Evolutionary conservation across 202 grass and related monocot genomes (phyloP), one percentile per base, ranked within the genome.

Genomic region (Cymbopogon flexuosus): DNA sequence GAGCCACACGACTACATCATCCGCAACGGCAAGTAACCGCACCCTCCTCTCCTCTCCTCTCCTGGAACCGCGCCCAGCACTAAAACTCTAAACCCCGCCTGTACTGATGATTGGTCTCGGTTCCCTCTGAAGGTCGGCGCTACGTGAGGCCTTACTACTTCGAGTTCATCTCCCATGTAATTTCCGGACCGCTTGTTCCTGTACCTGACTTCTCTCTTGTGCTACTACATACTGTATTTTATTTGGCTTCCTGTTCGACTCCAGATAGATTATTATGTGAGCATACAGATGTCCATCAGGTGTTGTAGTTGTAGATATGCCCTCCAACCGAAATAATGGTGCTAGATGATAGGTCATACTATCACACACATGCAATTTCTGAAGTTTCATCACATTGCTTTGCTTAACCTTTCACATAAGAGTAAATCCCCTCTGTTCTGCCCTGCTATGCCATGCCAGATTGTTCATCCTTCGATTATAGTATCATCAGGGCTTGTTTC

Each of bases 111-210:
- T 31, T 49, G 16, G 18, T 14, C 2, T 16, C 1, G 5, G 34
- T 45, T 24, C 16, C 22, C 37, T 79, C 63, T 8, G 62, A 85
- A 98, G 96, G 92, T 65, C 91, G 81, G 86, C 92, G 92, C 70
- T 98, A 95, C 76, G 96, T 98, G 71, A 87, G 88, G 70, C 92
- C 96, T 27, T 98, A 98, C 80, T 88, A 95, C 90, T 98, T 98
- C 68, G 90, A 98, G 84, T 98, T 98, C 84, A 91, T 98, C 31
- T 94, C 92, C 47, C 92, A 98, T 87, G 92, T 98, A 88, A 84
- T 10, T 47, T 49, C 43, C 43, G n/a, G 41, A 15, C 8, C 45
- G 5, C 73, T 56, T 70, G 59, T 54, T 24, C 14, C 14, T 68
- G 10, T 23, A 39, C 47, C 31, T 35, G n/a, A 0, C 11, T 30